Base-by-base conservation (phyloP, 2,329 filamentous ascomycete species). In the Colletotrichum sp. region DNA sequence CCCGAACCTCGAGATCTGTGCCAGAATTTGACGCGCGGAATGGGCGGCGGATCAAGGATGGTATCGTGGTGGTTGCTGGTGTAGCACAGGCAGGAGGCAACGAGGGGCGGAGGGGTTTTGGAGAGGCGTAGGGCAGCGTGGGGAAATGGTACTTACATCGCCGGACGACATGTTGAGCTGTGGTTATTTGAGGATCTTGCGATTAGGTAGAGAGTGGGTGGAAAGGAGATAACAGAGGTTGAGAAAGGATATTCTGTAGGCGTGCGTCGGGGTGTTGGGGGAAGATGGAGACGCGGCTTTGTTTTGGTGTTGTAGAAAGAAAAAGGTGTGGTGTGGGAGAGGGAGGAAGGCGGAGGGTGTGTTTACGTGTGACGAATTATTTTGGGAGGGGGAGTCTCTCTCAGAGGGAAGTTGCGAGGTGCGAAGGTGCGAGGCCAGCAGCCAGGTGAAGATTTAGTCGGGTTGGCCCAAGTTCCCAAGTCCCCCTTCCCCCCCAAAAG, bases 321-420 rank as follows among this genome's bases (percentile, higher is more conserved):
- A 70, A 70, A 68, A 70, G 62, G 65, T 72, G 72, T 66, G 68
- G 33, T 64, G 72, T 73, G 70, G 70, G 61, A 69, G 72, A 72
- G 69, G 70, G 64, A 43, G 70, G 64, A 69, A 72, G 70, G 70
- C 43, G 36, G 69, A 64, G 64, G 70, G 72, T 69, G 63, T 74
- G 72, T 74, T 74, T 74, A 74, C 70, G 72, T 74, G 72, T 74
- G 72, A 74, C 72, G 72, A 74, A 73, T 72, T 72, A 72, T 74
- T 74, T 69, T 74, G 69, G 72, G 72, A 69, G 70, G 66, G 68
- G 61, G 47, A 51, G 43, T 57, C 21, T 57, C 54, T 64, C 51
- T 70, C 61, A 57, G 67, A 69, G 70, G 72, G 69, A 73, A 74
- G 72, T 73, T 74, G 69, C 69, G 59, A 72, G 70, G 57, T 61